Conservation (phyloP, 371 early-diverging fungal genomes). For the Thermomucor indicae-seudaticae region DNA sequence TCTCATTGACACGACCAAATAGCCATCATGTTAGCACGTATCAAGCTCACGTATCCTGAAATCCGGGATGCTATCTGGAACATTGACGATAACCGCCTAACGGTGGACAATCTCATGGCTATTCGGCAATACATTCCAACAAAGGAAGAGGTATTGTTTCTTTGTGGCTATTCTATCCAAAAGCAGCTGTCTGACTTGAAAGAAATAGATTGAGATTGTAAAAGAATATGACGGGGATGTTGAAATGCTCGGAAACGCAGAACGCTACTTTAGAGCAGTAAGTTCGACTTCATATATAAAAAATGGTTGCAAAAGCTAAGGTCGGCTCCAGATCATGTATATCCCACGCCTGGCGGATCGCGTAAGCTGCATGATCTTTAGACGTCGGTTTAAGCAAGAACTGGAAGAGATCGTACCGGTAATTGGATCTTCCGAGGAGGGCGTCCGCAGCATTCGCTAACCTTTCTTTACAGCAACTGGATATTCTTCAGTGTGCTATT, state of each 20-base stretch:
- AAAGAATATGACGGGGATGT: constrained; percentile 64
- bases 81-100: constrained; percentile 57
- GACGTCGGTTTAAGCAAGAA: constrained; percentile 67
- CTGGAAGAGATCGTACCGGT: constrained; percentile 62
- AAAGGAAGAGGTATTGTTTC: constrained; percentile 60
- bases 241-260: constrained; percentile 61
- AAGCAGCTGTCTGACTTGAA: background rate
- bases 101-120: constrained; percentile 52
- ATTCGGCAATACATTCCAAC: constrained; percentile 61
- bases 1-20: constrained; percentile 5
- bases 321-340: constrained; percentile 45
- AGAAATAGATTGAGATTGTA: constrained; percentile 49
- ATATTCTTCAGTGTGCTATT: constrained; percentile 26
- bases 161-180: background rate
- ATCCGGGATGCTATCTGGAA: constrained; percentile 65
- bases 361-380: constrained; percentile 71
- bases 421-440: constrained; percentile 7
- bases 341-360: constrained; percentile 70
- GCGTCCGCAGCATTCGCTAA: background rate
- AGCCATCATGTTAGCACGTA: constrained; percentile 70
- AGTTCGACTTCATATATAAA: background rate
- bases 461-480: constrained; percentile 13
- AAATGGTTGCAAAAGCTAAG: background rate
- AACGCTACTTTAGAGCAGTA: constrained; percentile 59
- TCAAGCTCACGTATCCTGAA: constrained; percentile 62